Percentiles rank a stretch among this genome's conserved stretches.
Evolutionary conservation across 805 yeast genomes (phyloP).

Genomic region (Schizosaccharomyces osmophilus): DNA sequence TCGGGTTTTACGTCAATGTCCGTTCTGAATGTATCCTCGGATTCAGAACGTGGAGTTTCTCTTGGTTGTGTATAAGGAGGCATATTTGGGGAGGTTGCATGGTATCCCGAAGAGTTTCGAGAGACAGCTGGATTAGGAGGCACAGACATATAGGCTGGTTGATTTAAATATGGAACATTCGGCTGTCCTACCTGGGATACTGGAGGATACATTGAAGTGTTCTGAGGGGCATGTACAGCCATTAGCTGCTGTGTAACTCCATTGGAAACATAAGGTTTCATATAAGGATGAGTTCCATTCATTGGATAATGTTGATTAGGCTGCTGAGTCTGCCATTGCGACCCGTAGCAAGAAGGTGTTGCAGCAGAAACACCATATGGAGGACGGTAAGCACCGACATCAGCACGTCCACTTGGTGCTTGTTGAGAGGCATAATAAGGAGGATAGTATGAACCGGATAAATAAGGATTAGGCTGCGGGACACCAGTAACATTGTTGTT

Average conservation of each 20-base stretch:
- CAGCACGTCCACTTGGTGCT: background rate
- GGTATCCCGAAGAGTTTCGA: too few relatives aligned
- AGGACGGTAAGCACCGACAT: background rate
- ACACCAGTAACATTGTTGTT: background rate
- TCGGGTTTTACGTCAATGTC: too few relatives aligned
- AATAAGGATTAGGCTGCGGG: background rate
- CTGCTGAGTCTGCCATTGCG: background rate
- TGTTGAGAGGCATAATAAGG: background rate
- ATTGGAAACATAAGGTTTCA: background rate
- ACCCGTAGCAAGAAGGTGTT: background rate
- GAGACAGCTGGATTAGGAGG: background rate
- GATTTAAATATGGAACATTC: background rate
- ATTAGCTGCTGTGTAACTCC: background rate
- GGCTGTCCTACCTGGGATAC: background rate
- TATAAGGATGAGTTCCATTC: background rate
- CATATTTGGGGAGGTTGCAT: too few relatives aligned
- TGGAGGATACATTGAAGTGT: background rate
- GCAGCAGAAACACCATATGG: background rate
- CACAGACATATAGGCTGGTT: background rate
- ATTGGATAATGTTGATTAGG: background rate
- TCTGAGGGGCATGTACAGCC: background rate
- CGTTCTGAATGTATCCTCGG: too few relatives aligned
- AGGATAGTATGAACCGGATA: background rate
- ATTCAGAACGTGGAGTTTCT: too few relatives aligned
- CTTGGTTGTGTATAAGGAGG: too few relatives aligned